These are phyloP conservation scores for Hygrophorus russula DNA, from an alignment of 768 basidiomycete genomes.

Conservation along the genomic window DNA sequence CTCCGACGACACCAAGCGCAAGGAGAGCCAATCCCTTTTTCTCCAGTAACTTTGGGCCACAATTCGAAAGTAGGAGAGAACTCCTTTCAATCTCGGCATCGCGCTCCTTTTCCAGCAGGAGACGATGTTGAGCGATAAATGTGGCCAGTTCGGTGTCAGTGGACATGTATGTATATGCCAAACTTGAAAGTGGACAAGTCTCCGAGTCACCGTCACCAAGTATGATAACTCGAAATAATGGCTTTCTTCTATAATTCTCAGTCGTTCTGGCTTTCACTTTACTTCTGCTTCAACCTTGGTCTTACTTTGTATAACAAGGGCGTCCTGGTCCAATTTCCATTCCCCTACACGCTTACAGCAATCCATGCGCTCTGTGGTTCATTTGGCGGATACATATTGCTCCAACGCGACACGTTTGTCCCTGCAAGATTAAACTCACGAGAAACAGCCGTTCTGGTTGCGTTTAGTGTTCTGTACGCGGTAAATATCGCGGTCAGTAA, in stretches of 20 bases:
- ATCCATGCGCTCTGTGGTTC: slow-evolving; percentile 82
- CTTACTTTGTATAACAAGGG: slow-evolving; percentile 95
- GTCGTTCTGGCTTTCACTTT: slow-evolving; percentile 44
- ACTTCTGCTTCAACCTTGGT: slow-evolving; percentile 84
- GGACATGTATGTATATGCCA: slow-evolving; percentile 19
- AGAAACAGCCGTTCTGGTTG: slow-evolving; percentile 56
- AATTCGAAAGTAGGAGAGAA: slow-evolving; percentile 71
- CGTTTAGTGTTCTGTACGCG: slow-evolving; percentile 86
- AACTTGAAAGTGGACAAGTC: too few species aligned
- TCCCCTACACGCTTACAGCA: slow-evolving; percentile 91
- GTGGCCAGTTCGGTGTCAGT: slow-evolving; percentile 27
- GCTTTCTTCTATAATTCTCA: neutral
- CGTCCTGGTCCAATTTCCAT: slow-evolving; percentile 86
- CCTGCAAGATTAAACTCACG: slow-evolving; percentile 40
- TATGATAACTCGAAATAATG: too few species aligned
- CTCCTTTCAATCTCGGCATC: slow-evolving; percentile 78
- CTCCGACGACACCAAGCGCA: slow-evolving; percentile 55
- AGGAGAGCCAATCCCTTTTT: slow-evolving; percentile 75
- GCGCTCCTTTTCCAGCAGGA: slow-evolving; percentile 61
- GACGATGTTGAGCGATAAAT: slow-evolving; percentile 60
- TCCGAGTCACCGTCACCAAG: too few species aligned
- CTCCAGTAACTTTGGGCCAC: slow-evolving; percentile 77
- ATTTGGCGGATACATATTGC: slow-evolving; percentile 62
- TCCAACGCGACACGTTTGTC: slow-evolving; percentile 40
- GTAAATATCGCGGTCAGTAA: slow-evolving; percentile 95